phyloP scores from a whole-genome alignment of 345 rosid species.

The Arabidopsis suecica region DNA sequence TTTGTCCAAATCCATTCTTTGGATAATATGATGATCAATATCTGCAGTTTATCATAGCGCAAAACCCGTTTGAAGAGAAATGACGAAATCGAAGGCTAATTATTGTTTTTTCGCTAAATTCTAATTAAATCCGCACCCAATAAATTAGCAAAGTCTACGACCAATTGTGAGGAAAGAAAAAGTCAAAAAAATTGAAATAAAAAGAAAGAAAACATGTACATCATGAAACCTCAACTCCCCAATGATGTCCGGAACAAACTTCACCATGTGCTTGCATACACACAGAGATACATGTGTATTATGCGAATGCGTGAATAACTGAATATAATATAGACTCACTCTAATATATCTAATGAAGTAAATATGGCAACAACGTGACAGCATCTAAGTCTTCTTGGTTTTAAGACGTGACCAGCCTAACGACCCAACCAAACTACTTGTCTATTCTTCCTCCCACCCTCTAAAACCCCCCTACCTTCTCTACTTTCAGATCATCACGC shows the following conservation, averaged over 20 bases:
- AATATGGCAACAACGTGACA: constrained; percentile 47
- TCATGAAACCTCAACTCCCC: constrained; percentile 46
- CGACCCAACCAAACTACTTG: constrained; percentile 38
- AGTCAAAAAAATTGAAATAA: neutral
- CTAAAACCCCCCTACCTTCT: constrained; percentile 33
- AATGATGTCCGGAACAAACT: constrained; percentile 36
- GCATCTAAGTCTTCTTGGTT: constrained; percentile 43
- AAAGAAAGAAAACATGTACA: constrained; percentile 42
- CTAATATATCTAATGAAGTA: constrained; percentile 23
- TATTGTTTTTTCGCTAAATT: neutral
- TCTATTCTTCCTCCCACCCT: constrained; percentile 29
- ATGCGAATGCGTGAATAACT: neutral
- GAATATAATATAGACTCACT: constrained; percentile 8
- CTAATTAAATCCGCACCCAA: neutral
- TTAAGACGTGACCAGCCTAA: constrained; percentile 51
- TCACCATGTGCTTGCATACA: constrained; percentile 39
- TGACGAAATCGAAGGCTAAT: neutral
- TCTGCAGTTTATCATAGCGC: neutral
- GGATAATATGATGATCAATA: neutral
- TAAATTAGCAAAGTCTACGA: constrained; percentile 15
- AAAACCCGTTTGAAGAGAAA: neutral
- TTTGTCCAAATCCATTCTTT: neutral
- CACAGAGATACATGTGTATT: constrained; percentile 26
- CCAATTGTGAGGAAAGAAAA: constrained; percentile 30
- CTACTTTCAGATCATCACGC: constrained; percentile 29